phyloP scores from a whole-genome alignment of 176 grass and related monocot species.

The Chloris gayana region DNA sequence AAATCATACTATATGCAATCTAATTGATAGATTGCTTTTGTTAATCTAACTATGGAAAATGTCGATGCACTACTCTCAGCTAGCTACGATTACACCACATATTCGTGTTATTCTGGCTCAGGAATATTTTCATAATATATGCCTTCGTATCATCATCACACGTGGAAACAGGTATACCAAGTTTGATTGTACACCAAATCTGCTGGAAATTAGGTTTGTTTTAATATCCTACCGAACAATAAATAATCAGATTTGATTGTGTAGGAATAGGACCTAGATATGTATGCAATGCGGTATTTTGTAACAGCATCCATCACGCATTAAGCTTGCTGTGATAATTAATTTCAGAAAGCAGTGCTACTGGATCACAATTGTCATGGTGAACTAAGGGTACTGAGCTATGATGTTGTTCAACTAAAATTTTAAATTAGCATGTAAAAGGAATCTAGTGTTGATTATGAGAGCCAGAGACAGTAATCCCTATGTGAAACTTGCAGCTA shows the following conservation, averaged over 20 bases:
- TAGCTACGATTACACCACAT: too few relatives aligned
- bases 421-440: not conserved
- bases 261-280: too few relatives aligned
- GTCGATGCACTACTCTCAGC: too few relatives aligned
- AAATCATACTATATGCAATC: not conserved
- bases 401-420: conserved; percentile 4
- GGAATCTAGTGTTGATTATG: not conserved
- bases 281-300: not conserved
- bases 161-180: not conserved
- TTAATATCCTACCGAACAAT: not conserved
- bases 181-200: not conserved
- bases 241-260: not conserved
- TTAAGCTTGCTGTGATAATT: not conserved
- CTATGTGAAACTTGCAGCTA: not conserved
- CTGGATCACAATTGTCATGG: not conserved
- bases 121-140: too few relatives aligned
- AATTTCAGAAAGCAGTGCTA: not conserved
- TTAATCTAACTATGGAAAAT: too few relatives aligned
- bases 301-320: not conserved
- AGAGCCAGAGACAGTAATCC: not conserved
- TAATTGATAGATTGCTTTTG: not conserved
- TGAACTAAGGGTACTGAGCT: not conserved
- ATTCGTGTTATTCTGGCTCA: too few relatives aligned
- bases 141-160: not conserved
- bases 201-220: not conserved